Conservation (phyloP, 805 yeast genomes). For the Cyberlindnera galapagoensis region DNA sequence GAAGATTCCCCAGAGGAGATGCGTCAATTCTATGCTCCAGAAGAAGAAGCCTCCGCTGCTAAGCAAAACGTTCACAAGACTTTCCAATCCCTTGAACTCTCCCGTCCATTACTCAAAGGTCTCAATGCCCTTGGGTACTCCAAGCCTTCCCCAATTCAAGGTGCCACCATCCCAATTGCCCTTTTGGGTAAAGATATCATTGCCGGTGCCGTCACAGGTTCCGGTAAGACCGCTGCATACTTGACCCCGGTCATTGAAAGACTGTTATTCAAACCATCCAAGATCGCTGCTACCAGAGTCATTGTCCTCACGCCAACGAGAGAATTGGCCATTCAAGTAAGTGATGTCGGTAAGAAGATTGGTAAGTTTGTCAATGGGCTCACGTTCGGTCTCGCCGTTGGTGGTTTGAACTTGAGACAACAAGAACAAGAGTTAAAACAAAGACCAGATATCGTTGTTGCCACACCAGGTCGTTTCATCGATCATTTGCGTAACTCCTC, state of each 20-base stretch:
- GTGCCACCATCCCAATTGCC: slow-evolving; percentile 90
- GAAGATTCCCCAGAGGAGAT: slow-evolving; percentile 78
- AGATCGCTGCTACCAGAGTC: slow-evolving; percentile 83
- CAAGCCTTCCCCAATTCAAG: slow-evolving; percentile 92
- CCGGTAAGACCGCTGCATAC: slow-evolving; percentile 98
- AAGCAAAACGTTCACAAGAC: slow-evolving; percentile 47
- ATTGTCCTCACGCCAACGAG: slow-evolving; percentile 92
- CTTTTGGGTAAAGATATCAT: slow-evolving; percentile 91
- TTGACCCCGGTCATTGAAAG: slow-evolving; percentile 95
- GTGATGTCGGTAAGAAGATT: slow-evolving; percentile 85
- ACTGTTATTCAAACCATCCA: slow-evolving; percentile 79
- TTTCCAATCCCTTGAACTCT: slow-evolving; percentile 72
- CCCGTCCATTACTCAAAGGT: slow-evolving; percentile 88
- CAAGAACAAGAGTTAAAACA: slow-evolving; percentile 92
- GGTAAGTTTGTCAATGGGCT: slow-evolving; percentile 70
- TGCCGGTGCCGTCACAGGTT: slow-evolving; percentile 99
- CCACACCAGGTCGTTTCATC: slow-evolving; percentile 98
- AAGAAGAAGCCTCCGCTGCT: slow-evolving; percentile 47
- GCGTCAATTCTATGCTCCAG: slow-evolving; percentile 66
- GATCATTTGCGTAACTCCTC: slow-evolving; percentile 96
- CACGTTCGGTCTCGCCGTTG: slow-evolving; percentile 93
- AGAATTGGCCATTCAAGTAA: slow-evolving; percentile 94
- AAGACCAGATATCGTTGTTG: slow-evolving; percentile 94
- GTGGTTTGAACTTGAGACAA: slow-evolving; percentile 91
- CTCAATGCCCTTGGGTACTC: slow-evolving; percentile 72